Evolutionary conservation across 2,329 filamentous ascomycete genomes (phyloP).

Genomic region (Conoideocrella luteorostrata): DNA sequence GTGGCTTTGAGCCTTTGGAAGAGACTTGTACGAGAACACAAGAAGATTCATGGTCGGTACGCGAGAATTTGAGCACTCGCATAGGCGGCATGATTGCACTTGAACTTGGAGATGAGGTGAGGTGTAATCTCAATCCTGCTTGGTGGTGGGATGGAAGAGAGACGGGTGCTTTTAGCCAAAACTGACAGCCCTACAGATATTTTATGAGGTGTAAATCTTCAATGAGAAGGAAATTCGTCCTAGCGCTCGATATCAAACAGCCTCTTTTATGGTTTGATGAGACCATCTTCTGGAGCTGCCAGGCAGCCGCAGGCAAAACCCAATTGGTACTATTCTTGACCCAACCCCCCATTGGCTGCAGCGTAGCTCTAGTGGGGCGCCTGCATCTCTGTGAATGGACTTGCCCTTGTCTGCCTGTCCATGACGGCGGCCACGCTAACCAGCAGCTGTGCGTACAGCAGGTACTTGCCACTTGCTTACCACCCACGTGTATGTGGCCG

Average conservation of each 20-base stretch:
- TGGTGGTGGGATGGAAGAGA: background rate
- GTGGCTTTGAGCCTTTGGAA: conserved; percentile 39
- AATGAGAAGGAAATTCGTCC: background rate
- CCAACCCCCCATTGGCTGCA: no score
- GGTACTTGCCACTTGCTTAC: background rate
- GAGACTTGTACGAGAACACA: conserved; percentile 57
- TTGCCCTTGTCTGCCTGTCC: no score
- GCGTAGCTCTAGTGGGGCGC: no score
- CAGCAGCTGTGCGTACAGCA: background rate
- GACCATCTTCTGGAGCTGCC: no score
- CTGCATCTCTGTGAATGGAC: no score
- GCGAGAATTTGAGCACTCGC: conserved; percentile 51
- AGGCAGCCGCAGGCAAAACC: no score
- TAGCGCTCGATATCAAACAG: no score
- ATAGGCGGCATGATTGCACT: conserved; percentile 16
- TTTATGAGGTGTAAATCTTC: background rate
- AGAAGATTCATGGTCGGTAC: conserved; percentile 43
- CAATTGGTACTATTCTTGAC: no score
- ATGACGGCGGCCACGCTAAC: background rate
- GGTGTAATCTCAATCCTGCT: no score
- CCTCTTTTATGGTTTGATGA: no score
- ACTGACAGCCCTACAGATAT: no score
- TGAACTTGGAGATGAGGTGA: background rate
- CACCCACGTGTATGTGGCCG: conserved; percentile 1
- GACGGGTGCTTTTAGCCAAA: no score